phyloP scores from a whole-genome alignment of 2,329 filamentous ascomycete genomes.

The Venturia asperata region DNA sequence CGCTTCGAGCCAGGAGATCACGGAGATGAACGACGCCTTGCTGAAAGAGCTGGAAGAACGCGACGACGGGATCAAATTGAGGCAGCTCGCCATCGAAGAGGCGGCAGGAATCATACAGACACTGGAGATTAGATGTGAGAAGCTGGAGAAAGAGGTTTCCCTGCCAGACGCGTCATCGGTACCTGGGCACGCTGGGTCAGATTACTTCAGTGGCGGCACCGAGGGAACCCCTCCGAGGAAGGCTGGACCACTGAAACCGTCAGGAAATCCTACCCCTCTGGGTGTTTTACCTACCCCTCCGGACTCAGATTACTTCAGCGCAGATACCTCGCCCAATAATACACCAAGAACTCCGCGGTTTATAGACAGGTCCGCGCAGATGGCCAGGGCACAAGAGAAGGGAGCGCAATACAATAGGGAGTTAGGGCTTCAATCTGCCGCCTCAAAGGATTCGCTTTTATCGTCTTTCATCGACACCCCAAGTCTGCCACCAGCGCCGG shows the following conservation, averaged over 20 bases:
- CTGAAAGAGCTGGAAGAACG: slow-evolving; percentile 17
- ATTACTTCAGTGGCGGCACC: slow-evolving; percentile 19
- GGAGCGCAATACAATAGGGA: slow-evolving; percentile 17
- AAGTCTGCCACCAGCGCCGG: slow-evolving; percentile 4
- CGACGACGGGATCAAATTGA: slow-evolving; percentile 16
- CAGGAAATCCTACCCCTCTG: neutral
- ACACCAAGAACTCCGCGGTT: slow-evolving; percentile 14
- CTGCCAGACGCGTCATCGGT: neutral
- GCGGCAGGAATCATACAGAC: slow-evolving; percentile 20
- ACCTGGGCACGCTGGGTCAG: slow-evolving; percentile 15
- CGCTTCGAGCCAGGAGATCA: slow-evolving; percentile 15
- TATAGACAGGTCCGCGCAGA: slow-evolving; percentile 4
- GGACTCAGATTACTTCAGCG: slow-evolving; percentile 20
- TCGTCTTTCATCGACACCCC: slow-evolving; percentile 17
- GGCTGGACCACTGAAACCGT: neutral
- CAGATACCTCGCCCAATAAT: slow-evolving; percentile 17
- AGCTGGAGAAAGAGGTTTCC: neutral
- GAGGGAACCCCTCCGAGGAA: slow-evolving; percentile 8
- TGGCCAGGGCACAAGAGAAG: slow-evolving; percentile 11
- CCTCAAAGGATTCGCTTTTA: slow-evolving; percentile 19
- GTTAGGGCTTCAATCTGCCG: slow-evolving; percentile 13
- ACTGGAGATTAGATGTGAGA: slow-evolving; percentile 14
- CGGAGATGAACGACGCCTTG: slow-evolving; percentile 19
- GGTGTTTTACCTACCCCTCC: neutral
- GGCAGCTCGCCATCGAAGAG: slow-evolving; percentile 20